Conservation (phyloP, 768 basidiomycete genomes). For the Phallus indusiatus region DNA sequence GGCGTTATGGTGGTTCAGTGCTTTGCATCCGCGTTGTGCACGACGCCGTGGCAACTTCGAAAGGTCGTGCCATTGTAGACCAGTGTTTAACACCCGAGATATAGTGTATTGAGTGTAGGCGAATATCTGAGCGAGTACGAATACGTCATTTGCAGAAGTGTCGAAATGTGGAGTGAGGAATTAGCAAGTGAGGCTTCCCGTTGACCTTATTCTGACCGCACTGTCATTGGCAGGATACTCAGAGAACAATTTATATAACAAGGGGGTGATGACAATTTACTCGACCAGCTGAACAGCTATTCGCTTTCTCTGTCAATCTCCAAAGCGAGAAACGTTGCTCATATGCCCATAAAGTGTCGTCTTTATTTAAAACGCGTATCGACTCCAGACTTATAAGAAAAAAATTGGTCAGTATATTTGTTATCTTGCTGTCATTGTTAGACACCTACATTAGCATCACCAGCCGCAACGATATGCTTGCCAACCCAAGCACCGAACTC, state of each 20-base stretch:
- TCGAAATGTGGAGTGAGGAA: slow-evolving; percentile 75
- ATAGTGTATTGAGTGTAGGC: slow-evolving; percentile 55
- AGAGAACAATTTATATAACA: not conserved
- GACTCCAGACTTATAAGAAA: too few species aligned
- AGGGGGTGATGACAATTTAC: slow-evolving; percentile 29
- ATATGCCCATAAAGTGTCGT: slow-evolving; percentile 70
- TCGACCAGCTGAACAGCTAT: slow-evolving; percentile 88
- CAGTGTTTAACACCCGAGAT: slow-evolving; percentile 90
- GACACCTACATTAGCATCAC: slow-evolving; percentile 58
- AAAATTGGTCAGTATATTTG: too few species aligned
- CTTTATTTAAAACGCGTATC: slow-evolving; percentile 57
- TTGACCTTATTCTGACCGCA: slow-evolving; percentile 84
- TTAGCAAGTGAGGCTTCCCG: slow-evolving; percentile 50
- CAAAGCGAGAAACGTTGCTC: slow-evolving; percentile 72
- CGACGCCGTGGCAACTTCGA: slow-evolving; percentile 13
- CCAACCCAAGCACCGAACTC: slow-evolving; percentile 66
- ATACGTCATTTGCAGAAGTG: slow-evolving; percentile 78
- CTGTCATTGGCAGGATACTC: slow-evolving; percentile 55
- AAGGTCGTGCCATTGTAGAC: too few species aligned
- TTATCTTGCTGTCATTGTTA: slow-evolving; percentile 4
- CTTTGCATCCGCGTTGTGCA: slow-evolving; percentile 11
- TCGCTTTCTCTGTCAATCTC: slow-evolving; percentile 64
- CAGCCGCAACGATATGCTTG: slow-evolving; percentile 69
- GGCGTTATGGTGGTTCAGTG: not conserved
- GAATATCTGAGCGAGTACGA: slow-evolving; percentile 83